Evolutionary conservation across 2,329 filamentous ascomycete genomes (phyloP), one percentile per base, ranked within the genome.

Genomic region (Beauveria caledonica): DNA sequence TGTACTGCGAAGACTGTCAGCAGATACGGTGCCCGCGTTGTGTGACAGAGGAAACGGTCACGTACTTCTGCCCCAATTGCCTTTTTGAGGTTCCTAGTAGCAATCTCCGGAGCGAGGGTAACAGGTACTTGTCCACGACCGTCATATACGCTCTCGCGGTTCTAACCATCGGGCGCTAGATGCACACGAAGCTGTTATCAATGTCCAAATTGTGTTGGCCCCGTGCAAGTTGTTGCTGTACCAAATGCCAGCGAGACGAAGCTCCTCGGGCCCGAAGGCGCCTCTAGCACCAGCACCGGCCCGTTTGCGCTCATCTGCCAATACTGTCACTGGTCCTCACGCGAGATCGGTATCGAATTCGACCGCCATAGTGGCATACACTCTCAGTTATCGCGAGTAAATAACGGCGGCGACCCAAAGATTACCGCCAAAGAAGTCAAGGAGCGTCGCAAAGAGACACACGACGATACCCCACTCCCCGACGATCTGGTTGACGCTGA

Each of bases 1-100:
- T 97, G 45, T 99, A 96, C 77, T 99, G 94, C 78, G 93, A 96
- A 71, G 94, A 97, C 72, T 99, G 94, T 73, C 91, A 96, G 71
- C 89, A 96, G 74, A 96, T 97, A 63, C 89, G 94, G 66, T 99
- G 94, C 71, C 90, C 91, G 6, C 82, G 92, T 76, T 99, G 94
- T 70, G 89, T 95, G 58, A 84, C 87, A 52, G 94, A 99, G 71
- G 94, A 99, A 76, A 92, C 96, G 60, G 86, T 96, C 52, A 94
- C 90, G 58, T 97, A 92, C 80, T 99, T 90, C 74, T 99, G 94
- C 69, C 94, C 94, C 5, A 93, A 86, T 71, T 99, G 94, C 72
- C 77, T 99, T 61, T 97, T 99, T 69, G 94, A 99, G 74, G 93
- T 96, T 36, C 92, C 93, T 5, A 96, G 89, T 72, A 96, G 90